phyloP scores from a whole-genome alignment of 2,329 filamentous ascomycete genomes.

The Uncinocarpus reesii region DNA sequence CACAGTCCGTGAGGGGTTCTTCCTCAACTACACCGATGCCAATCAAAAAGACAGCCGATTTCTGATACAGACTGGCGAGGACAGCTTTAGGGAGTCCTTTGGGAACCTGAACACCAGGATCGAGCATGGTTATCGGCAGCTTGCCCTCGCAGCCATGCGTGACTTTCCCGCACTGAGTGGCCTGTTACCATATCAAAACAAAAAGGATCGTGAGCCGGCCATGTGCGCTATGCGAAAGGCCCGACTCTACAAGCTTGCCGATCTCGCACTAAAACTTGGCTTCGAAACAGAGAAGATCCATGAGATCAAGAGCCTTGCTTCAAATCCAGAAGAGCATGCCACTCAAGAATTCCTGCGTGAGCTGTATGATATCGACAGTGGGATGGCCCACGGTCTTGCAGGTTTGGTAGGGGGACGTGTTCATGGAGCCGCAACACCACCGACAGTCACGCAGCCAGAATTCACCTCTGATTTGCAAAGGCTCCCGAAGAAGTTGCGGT shows the following conservation, averaged over 20 bases:
- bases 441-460: neutral
- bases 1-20: too few species aligned
- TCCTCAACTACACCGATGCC: too few species aligned
- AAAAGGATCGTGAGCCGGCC: neutral
- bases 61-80: too few species aligned
- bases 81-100: too few species aligned
- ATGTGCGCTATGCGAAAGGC: neutral
- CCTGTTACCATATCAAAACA: neutral
- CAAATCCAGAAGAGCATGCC: neutral
- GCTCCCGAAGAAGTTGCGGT: neutral
- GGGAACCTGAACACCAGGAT: neutral
- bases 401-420: neutral
- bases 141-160: neutral
- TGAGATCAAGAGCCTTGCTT: neutral
- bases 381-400: neutral
- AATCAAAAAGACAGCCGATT: too few species aligned
- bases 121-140: neutral
- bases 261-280: neutral
- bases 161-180: neutral
- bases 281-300: neutral
- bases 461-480: neutral
- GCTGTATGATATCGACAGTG: neutral
- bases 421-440: neutral
- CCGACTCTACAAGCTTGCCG: neutral
- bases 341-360: neutral